Percentiles rank a stretch among this genome's conserved stretches.
Conservation (phyloP, 371 early-diverging fungal genomes). For the Lichtheimia ramosa region DNA sequence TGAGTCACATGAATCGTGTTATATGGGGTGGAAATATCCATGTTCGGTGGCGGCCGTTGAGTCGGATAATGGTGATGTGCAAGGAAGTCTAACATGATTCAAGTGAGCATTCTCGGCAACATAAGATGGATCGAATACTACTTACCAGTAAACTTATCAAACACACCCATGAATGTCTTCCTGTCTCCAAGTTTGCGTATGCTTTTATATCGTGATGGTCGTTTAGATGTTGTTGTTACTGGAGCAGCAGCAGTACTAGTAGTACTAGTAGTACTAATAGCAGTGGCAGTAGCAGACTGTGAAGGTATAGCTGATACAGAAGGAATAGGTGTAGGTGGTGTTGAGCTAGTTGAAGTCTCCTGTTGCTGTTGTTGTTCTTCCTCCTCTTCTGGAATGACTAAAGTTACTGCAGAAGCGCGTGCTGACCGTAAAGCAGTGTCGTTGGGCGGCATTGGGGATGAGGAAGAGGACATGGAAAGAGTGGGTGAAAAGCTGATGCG, state of each 20-base stretch:
- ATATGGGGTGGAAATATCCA: slow-evolving; percentile 88
- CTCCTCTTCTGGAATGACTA: slow-evolving; percentile 7
- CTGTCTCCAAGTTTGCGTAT: slow-evolving; percentile 20
- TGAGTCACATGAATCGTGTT: slow-evolving; percentile 95
- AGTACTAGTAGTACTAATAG: background rate
- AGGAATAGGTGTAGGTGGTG: slow-evolving; percentile 5
- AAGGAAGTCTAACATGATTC: background rate
- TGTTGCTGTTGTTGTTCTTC: background rate
- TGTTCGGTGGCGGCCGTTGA: background rate
- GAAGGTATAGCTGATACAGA: background rate
- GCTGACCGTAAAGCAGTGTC: slow-evolving; percentile 1
- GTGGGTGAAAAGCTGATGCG: background rate
- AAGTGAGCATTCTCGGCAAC: background rate
- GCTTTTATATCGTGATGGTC: background rate
- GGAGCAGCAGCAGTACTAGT: background rate
- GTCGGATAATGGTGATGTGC: background rate
- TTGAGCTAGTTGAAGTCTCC: background rate
- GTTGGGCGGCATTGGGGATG: background rate
- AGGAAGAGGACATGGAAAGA: background rate
- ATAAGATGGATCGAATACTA: background rate
- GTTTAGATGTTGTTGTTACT: slow-evolving; percentile 1
- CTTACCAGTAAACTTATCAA: slow-evolving; percentile 42
- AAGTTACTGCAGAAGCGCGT: slow-evolving; percentile 13
- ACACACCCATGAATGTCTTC: slow-evolving; percentile 51
- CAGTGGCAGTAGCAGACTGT: background rate